Evolutionary conservation across 495 filamentous ascomycete species (phyloP).

Genomic region (Terfezia boudieri): DNA sequence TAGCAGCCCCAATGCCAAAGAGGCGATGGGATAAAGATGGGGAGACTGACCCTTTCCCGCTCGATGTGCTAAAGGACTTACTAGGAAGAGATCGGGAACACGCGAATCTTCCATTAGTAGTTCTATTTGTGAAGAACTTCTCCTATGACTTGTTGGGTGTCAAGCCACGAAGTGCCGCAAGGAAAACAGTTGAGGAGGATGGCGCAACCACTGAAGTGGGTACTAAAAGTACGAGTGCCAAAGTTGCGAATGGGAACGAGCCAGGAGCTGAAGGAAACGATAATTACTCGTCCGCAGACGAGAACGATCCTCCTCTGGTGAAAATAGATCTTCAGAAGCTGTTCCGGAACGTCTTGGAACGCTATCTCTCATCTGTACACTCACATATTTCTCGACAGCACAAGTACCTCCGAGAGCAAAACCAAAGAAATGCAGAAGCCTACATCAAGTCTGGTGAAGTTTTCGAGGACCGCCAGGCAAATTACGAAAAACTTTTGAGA

Average conservation of each 20-base stretch:
- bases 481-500: slow-evolving; percentile 82
- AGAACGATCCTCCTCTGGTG: slow-evolving; percentile 48
- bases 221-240: slow-evolving; percentile 19
- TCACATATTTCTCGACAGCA: slow-evolving; percentile 73
- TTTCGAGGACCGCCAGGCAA: slow-evolving; percentile 91
- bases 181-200: slow-evolving; percentile 70
- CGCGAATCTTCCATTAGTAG: slow-evolving; percentile 68
- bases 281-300: slow-evolving; percentile 13
- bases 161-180: slow-evolving; percentile 34
- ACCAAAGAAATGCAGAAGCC: slow-evolving; percentile 83
- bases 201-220: slow-evolving; percentile 33
- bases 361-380: slow-evolving; percentile 89
- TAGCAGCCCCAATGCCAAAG: slow-evolving; percentile 16
- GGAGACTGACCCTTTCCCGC: slow-evolving; percentile 56
- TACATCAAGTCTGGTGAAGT: slow-evolving; percentile 98
- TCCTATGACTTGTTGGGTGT: slow-evolving; percentile 86
- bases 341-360: slow-evolving; percentile 67
- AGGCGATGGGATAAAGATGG: slow-evolving; percentile 14
- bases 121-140: slow-evolving; percentile 88
- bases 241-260: slow-evolving; percentile 28
- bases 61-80: slow-evolving; percentile 91
- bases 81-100: slow-evolving; percentile 86
- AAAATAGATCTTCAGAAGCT: slow-evolving; percentile 57
- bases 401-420: slow-evolving; percentile 58
- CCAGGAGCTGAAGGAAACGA: slow-evolving; percentile 22